Evolutionary conservation across 495 filamentous ascomycete genomes (phyloP), one percentile per base, ranked within the genome.

Genomic region (Penicillium atrosanguineum): DNA sequence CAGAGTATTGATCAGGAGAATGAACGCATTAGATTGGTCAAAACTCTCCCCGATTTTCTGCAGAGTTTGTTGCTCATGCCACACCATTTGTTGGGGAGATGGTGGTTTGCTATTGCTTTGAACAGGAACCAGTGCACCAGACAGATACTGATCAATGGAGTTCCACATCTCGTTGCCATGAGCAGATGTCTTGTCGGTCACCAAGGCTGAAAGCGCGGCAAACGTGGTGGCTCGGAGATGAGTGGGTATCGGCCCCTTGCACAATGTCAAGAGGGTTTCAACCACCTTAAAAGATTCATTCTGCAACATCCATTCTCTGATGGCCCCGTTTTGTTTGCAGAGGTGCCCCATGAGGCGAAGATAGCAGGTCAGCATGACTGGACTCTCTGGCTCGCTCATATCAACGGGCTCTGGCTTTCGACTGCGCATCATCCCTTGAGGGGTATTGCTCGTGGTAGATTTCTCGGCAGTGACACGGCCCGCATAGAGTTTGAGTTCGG

Each of bases 341-440:
- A 97, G 70, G 63, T 93, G 90, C 4, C 88, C 82, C 52, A 95
- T 88, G 7, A 99, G 77, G 9, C 91, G 84, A 36, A 99, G 77
- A 63, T 96, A 96, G 56, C 89, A 91, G 63, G 96, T 91, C 28
- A 97, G 76, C 89, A 97, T 96, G 61, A 94, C 83, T 15, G 84
- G 83, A 43, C 87, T 89, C 67, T 98, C 95, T 20, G 90, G 91
- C 64, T 95, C 83, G 52, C 78, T 83, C 67, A 84, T 80, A 28
- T 85, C 80, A 42, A 81, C 87, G n/a, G 80, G 77, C 53, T 89
- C 87, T 20, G 78, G 73, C 59, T 88, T 88, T 49, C 80, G 76
- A 3, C 77, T 67, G 49, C 82, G 83, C 46, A 84, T 75, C n/a
- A 79, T 64, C 7, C 78, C 63, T 20, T 76, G 72, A 49, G 86